Evolutionary conservation across 129 eudicot genomes (phyloP), one percentile per base, ranked within the genome.

Genomic region (Pulicaria dysenterica): DNA sequence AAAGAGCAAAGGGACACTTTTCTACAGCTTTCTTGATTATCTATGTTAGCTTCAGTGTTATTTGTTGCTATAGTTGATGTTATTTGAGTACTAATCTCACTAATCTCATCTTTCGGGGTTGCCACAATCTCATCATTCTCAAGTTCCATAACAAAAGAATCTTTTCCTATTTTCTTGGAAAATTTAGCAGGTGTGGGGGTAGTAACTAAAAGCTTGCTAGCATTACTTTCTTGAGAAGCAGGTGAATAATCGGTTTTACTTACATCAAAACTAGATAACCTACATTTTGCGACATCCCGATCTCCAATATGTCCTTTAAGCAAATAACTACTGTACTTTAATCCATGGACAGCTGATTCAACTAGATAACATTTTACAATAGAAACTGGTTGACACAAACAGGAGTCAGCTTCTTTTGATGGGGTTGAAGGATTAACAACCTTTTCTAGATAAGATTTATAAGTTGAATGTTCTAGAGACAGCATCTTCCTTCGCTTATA

Each of bases 211-310:
- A 78, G 79, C 80, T 85, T 87, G 83, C 80, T 87, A 34, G 84
- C 92, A 47, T 66, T 80, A 83, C 98, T 94, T 81, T 94, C 94
- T 78, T 88, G 97, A 16, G 98, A 90, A 75, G 79, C 85, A 46
- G 96, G 93, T 41, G 96, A 88, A 58, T 81, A 79, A 46, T 89
- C 74, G 59, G 81, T 71, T 58, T 76, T 86, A 68, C 69, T 55
- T 46, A 55, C 73, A 47, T 48, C 73, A 60, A 50, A 61, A 58
- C 15, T 47, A 53, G 58, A 85, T 47, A 73, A 48, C 38, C 81
- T 65, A 74, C 79, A 79, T 55, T 73, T 79, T 15, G 41, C 42
- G 24, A 54, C 49, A 55, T 56, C 79, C 49, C 46, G 31, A 48
- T 73, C 83, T 51, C 75, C 76, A 70, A 46, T 48, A 67, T 72